A percentile compares a stretch with the other conserved stretches of the same genome.
Conservation (phyloP, 352 stramenopile species). For the Salisapilia sapeloensis region DNA sequence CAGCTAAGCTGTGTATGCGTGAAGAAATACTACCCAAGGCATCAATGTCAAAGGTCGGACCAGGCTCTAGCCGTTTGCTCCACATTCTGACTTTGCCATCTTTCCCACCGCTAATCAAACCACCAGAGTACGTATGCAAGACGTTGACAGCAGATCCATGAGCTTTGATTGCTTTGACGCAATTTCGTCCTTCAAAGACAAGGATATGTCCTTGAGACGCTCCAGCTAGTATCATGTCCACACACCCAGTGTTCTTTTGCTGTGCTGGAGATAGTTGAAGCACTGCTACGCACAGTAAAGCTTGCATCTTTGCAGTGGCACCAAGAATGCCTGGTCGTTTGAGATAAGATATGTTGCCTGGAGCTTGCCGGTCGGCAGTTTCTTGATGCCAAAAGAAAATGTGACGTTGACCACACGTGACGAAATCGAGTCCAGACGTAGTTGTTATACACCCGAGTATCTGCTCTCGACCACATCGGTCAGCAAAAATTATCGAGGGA, state of each 20-base stretch:
- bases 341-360: slow-evolving; percentile 21
- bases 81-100: slow-evolving; percentile 65
- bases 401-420: slow-evolving; percentile 40
- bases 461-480: slow-evolving; percentile 21
- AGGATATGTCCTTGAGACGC: slow-evolving; percentile 57
- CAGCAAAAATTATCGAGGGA: slow-evolving; percentile 31
- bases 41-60: slow-evolving; percentile 56
- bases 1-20: slow-evolving; percentile 32
- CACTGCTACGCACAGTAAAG: slow-evolving; percentile 27
- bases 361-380: slow-evolving; percentile 31
- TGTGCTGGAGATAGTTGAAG: too few relatives aligned
- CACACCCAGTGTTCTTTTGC: slow-evolving; percentile 17
- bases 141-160: slow-evolving; percentile 43
- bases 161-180: slow-evolving; percentile 40
- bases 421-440: too few relatives aligned
- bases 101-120: slow-evolving; percentile 40
- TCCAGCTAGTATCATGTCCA: slow-evolving; percentile 38
- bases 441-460: slow-evolving; percentile 23
- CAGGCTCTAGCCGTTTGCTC: slow-evolving; percentile 57
- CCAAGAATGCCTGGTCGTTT: slow-evolving; percentile 35
- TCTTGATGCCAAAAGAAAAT: slow-evolving; percentile 64
- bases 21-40: slow-evolving; percentile 38
- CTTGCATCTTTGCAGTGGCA: slow-evolving; percentile 53
- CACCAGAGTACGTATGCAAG: slow-evolving; percentile 29
- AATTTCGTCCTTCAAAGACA: slow-evolving; percentile 69